Base-by-base conservation (phyloP, 2,329 filamentous ascomycete genomes). In the Arthrobotrys pseudoclavata region DNA sequence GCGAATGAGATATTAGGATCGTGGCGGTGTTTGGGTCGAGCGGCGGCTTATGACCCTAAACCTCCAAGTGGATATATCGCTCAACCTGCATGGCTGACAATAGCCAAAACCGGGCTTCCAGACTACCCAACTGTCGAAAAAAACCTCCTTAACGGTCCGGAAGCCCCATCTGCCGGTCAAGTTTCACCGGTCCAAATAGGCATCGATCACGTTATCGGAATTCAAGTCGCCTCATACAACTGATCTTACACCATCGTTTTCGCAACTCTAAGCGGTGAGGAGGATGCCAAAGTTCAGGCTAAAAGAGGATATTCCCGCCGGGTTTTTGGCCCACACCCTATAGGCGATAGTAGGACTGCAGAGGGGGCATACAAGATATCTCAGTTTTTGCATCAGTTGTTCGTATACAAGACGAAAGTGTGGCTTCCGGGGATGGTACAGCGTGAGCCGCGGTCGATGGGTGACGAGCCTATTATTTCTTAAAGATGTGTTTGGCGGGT, bases 231-330 rank as follows among this genome's bases (percentile, higher is more conserved):
- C 18, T 63, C 60, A 10, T 63, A 48, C 15, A 47, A 31, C n/a
- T 63, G 42, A 40, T 63, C 60, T 20, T 48, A 63, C 24, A 63
- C 40, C 4, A 63, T 63, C 13, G 60, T 63, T 20, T 63, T 63
- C 7, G 60, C 60, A 13, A 22, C 24, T 4, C 60, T 40, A 1
- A 48, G 60, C 13, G 22, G 37, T 4, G 60, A 63, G 29, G 60
- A 48, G 0, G 60, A 63, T 22, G 42, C 40, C 10, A 63, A 48
- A 34, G 60, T 63, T 15, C 60, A 63, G 31, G 60, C 60, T 6
- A 29, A 40, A 48, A 63, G 45, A 29, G 60, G 60, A 2, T 63
- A 63, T 22, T 10, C 60, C 24, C 40, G 60, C 2, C 20, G 42
- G 18, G 60, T 63, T 2, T 31, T 63, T 15, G 60, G 60, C 1